Base-by-base conservation (phyloP, 2,329 filamentous ascomycete genomes). In the Penicillium brasilianum region DNA sequence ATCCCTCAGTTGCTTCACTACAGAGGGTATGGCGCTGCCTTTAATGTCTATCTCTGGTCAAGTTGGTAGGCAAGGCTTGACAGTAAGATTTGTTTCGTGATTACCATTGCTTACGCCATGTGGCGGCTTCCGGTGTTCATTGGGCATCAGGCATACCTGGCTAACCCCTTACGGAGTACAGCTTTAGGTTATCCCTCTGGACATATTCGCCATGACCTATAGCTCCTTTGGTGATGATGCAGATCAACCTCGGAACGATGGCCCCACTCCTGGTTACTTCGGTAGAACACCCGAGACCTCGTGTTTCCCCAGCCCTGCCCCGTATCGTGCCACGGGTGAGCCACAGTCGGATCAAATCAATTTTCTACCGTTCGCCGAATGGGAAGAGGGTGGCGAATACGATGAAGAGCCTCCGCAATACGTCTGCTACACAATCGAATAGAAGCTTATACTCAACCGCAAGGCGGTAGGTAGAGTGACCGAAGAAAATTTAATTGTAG, bases 361-460 rank as follows among this genome's bases (percentile, higher is more conserved):
- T 16, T 63, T 62, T 49, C 55, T 64, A 22, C 59, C 59, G 43
- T 63, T 68, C n/a, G 54, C 48, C 50, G 54, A 68, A 58, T 66
- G 57, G 34, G 34, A 36, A 55, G 55, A 61, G 55, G 53, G 59
- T 52, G 52, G 48, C 54, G 60, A 67, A 63, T 71, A 69, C 46
- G 58, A 72, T 54, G 60, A 70, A 54, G 9, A 59, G n/a, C n/a
- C n/a, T n/a, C n/a, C n/a, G n/a, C n/a, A n/a, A n/a, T n/a, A n/a
- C n/a, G n/a, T 70, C 58, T 65, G 58, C 54, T 71, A 71, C 44
- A 68, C 64, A 48, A 67, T 71, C 36, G 64, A 62, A 54, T 71
- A 65, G 68, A 73, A 69, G 55, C 60, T 71, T 51, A 64, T 58
- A 50, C 57, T 74, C 37, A 71, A 71, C 54, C 61, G 65, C 41